phyloP scores from a whole-genome alignment of 139 green algal species.

The Chlorella ohadii region DNA sequence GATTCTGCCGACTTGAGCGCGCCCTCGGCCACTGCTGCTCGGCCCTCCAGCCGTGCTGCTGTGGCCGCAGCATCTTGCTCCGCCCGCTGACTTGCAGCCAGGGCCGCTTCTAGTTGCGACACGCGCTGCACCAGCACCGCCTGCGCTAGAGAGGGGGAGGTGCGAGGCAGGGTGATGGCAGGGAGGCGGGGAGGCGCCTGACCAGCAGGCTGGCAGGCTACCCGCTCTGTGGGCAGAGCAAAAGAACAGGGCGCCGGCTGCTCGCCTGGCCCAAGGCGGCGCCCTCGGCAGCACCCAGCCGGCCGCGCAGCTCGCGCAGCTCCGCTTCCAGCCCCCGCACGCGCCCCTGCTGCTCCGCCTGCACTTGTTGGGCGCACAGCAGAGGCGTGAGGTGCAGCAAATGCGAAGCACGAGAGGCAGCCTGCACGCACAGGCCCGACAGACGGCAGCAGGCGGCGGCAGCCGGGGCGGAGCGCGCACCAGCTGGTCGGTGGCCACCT shows the following conservation, averaged over 20 bases:
- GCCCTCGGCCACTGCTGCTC: constrained; percentile 25
- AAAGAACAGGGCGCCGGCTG: no score
- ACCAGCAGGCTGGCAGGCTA: no score
- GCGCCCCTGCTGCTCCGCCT: neutral
- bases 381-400: neutral
- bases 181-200: neutral
- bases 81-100: neutral
- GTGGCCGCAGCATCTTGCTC: constrained; percentile 23
- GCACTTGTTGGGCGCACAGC: neutral
- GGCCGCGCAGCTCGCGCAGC: neutral
- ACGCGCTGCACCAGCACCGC: constrained; percentile 16
- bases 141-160: neutral
- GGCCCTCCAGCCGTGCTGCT: constrained; percentile 22
- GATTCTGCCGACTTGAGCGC: neutral
- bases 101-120: constrained; percentile 15
- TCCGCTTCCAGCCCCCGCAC: neutral
- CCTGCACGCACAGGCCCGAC: neutral
- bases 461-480: neutral
- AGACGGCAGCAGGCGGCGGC: neutral
- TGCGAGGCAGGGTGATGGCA: neutral
- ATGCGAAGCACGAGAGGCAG: no score
- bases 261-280: no score
- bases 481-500: constrained; percentile 13
- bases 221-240: no score
- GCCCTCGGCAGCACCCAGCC: neutral